Evolutionary conservation across 225 moss, liverwort and hornwort genomes (phyloP).

Genomic region (Asterella californica): DNA sequence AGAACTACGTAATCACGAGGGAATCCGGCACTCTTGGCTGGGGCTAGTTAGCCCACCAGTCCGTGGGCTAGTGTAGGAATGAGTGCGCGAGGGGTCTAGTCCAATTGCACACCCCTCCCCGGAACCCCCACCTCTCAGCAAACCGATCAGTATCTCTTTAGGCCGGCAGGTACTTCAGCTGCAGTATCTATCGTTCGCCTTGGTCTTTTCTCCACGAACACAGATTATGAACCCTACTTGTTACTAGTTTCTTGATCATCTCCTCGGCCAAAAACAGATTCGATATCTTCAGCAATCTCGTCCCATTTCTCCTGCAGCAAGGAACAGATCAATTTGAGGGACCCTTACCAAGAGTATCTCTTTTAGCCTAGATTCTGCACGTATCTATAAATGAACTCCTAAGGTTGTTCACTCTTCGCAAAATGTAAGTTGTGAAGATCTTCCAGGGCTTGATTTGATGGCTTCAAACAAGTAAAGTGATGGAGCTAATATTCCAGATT

Average conservation of each 20-base stretch:
- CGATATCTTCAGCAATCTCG: conserved; percentile 89
- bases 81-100: neutral
- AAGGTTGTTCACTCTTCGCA: too few relatives aligned
- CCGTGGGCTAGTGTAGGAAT: too few relatives aligned
- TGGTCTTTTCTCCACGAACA: neutral
- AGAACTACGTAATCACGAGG: neutral
- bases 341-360: neutral
- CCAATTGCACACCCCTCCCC: too few relatives aligned
- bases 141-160: neutral
- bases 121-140: neutral
- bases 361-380: too few relatives aligned
- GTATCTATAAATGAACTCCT: too few relatives aligned
- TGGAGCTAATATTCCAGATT: neutral
- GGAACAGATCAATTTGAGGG: neutral
- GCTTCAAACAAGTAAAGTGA: neutral
- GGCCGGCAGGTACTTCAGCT: neutral
- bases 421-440: too few relatives aligned
- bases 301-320: conserved; percentile 89
- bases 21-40: neutral
- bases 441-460: neutral
- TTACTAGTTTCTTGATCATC: conserved; percentile 37
- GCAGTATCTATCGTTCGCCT: neutral
- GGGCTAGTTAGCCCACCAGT: too few relatives aligned
- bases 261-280: conserved; percentile 83
- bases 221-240: neutral